phyloP scores from a whole-genome alignment of 2,329 filamentous ascomycete genomes.

The Pseudogymnoascus sp. region DNA sequence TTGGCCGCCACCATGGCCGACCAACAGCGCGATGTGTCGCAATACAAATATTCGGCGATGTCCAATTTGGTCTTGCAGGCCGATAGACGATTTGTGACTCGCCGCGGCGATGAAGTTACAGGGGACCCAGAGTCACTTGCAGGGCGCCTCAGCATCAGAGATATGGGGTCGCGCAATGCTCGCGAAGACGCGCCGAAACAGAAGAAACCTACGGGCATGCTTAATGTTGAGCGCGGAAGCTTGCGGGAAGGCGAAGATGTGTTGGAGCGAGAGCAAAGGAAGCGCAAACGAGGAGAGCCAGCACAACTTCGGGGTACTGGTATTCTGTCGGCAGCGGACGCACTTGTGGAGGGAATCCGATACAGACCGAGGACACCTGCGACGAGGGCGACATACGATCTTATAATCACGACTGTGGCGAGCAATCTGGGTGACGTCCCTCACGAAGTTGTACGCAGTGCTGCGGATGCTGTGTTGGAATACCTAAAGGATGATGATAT shows the following conservation, averaged over 20 bases:
- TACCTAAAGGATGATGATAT: conserved; percentile 89
- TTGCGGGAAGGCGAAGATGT: conserved; percentile 78
- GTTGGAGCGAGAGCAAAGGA: conserved; percentile 74
- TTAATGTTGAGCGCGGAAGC: conserved; percentile 66
- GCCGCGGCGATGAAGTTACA: conserved; percentile 88
- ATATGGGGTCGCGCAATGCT: conserved; percentile 84
- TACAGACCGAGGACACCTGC: conserved; percentile 88
- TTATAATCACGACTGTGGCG: conserved; percentile 87
- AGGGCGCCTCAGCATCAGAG: conserved; percentile 82
- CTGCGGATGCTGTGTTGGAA: conserved; percentile 85
- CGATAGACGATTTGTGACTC: conserved; percentile 89
- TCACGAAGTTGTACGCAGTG: conserved; percentile 84
- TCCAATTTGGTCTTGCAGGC: conserved; percentile 99
- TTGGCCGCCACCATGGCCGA: conserved; percentile 54
- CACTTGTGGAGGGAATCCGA: conserved; percentile 81
- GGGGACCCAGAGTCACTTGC: conserved; percentile 97
- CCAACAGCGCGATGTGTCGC: conserved; percentile 74
- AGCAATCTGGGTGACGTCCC: conserved; percentile 86
- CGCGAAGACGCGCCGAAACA: conserved; percentile 74
- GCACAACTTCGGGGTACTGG: conserved; percentile 65
- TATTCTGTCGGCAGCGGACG: conserved; percentile 75
- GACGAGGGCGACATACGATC: conserved; percentile 86
- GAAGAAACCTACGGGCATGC: conserved; percentile 58
- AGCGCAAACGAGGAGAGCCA: conserved; percentile 70
- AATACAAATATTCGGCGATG: conserved; percentile 99